phyloP scores from a whole-genome alignment of 1,284 basidiomycete genomes.

The Lentinula novae-zelandiae region DNA sequence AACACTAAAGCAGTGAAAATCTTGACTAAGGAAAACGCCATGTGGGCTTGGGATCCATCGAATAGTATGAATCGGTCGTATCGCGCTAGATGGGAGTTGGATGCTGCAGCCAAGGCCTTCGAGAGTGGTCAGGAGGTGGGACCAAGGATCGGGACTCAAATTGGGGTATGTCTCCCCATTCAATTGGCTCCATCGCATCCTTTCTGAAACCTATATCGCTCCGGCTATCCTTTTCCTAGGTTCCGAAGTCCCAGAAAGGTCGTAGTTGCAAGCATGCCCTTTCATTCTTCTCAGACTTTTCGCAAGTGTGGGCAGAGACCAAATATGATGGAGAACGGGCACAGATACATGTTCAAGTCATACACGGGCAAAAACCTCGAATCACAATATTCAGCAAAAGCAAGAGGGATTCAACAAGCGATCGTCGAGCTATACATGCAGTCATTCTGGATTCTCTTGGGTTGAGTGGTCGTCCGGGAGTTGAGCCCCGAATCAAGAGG shows the following conservation, averaged over 20 bases:
- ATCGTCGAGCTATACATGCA: conserved; percentile 64
- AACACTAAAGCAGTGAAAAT: conserved; percentile 52
- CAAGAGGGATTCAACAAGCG: conserved; percentile 72
- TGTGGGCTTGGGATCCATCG: conserved; percentile 68
- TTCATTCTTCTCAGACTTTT: conserved; percentile 37
- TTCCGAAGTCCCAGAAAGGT: conserved; percentile 80
- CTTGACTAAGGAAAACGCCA: conserved; percentile 59
- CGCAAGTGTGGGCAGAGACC: conserved; percentile 75
- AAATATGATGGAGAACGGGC: conserved; percentile 91
- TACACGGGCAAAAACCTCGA: conserved; percentile 29
- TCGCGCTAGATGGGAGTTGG: conserved; percentile 50
- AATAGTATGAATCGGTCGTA: conserved; percentile 54
- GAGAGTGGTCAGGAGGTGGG: conserved; percentile 30
- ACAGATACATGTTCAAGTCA: conserved; percentile 76
- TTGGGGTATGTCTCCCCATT: conserved; percentile 42
- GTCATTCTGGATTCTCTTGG: conserved; percentile 64
- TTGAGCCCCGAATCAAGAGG: conserved; percentile 26
- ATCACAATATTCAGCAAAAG: conserved; percentile 86
- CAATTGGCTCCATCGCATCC: background rate
- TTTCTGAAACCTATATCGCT: background rate
- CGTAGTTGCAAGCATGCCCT: conserved; percentile 55
- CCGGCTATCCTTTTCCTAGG: conserved; percentile 35
- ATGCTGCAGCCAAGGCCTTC: conserved; percentile 52
- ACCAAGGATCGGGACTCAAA: conserved; percentile 41
- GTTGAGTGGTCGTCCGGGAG: conserved; percentile 25